Percentiles rank a stretch among this genome's conserved stretches.
Conservation (phyloP, 2,329 filamentous ascomycete species). For the Exophiala oligosperma region DNA sequence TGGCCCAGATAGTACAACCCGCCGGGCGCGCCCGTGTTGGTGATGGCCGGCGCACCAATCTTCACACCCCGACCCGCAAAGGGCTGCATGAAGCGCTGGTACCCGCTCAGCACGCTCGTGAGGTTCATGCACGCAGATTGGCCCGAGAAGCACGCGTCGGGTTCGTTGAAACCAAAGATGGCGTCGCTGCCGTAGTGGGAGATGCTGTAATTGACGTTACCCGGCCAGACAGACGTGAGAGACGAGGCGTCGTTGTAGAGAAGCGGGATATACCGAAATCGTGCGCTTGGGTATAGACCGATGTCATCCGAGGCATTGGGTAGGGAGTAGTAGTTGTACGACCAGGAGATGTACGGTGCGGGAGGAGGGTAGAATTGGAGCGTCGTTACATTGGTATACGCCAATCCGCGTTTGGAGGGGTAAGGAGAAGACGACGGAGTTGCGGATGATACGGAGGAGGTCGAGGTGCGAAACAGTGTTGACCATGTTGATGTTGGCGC, state of each 20-base stretch:
- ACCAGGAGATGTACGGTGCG: constrained; percentile 37
- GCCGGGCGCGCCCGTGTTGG: constrained; percentile 34
- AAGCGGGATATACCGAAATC: constrained; percentile 47
- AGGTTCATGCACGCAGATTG: constrained; percentile 40
- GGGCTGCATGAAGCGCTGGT: constrained; percentile 42
- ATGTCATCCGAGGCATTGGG: constrained; percentile 37
- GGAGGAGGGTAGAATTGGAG: constrained; percentile 19
- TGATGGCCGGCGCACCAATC: constrained; percentile 43
- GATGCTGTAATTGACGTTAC: constrained; percentile 41
- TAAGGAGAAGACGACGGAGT: constrained; percentile 1
- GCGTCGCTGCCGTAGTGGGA: constrained; percentile 37
- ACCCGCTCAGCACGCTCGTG: constrained; percentile 36
- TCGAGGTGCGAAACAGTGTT: background rate
- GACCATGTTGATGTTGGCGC: background rate
- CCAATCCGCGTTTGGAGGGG: constrained; percentile 34
- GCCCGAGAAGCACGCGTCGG: constrained; percentile 37
- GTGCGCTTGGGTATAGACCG: constrained; percentile 35
- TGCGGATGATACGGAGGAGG: constrained; percentile 2
- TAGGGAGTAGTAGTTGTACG: constrained; percentile 45
- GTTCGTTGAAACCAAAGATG: constrained; percentile 49
- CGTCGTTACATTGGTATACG: constrained; percentile 40
- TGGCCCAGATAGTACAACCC: constrained; percentile 42
- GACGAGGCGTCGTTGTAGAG: constrained; percentile 57
- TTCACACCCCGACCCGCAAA: constrained; percentile 37
- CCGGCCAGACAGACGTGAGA: constrained; percentile 39